These are phyloP conservation scores for Barbarea vulgaris DNA, from an alignment of 345 rosid species.

Conservation along the genomic window DNA sequence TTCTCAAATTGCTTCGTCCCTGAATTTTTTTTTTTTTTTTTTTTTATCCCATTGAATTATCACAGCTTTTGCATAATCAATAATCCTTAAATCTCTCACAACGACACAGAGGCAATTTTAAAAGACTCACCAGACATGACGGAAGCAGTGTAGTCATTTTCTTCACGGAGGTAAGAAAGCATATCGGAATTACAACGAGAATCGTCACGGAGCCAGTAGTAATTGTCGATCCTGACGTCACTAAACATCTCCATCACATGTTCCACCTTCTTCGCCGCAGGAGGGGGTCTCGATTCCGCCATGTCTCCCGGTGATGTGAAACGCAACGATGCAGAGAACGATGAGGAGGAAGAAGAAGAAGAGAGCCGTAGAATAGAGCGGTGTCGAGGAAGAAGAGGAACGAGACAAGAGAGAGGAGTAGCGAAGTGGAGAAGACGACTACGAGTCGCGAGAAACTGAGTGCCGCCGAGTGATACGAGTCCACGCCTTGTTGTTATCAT, in stretches of 20 bases:
- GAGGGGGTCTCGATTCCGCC: conserved; percentile 50
- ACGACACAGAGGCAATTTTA: not conserved
- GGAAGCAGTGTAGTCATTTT: conserved; percentile 62
- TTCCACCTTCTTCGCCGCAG: conserved; percentile 78
- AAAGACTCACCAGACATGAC: conserved; percentile 59
- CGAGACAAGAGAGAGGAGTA: conserved; percentile 31
- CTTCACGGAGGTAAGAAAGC: conserved; percentile 65
- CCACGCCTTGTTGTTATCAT: conserved; percentile 25
- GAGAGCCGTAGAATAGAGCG: not conserved
- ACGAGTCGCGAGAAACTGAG: conserved; percentile 14
- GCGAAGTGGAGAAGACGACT: conserved; percentile 1
- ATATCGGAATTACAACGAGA: conserved; percentile 69
- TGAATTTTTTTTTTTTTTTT: conserved; percentile 19
- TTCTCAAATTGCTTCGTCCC: conserved; percentile 74
- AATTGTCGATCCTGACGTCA: conserved; percentile 72
- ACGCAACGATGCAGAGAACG: not conserved
- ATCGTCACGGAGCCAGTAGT: conserved; percentile 98
- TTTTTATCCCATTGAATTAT: not conserved
- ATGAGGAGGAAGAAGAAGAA: conserved; percentile 3
- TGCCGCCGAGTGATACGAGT: conserved; percentile 8
- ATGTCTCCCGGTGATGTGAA: conserved; percentile 16
- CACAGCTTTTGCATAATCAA: conserved; percentile 5
- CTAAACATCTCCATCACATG: conserved; percentile 80
- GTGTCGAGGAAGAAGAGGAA: conserved; percentile 16
- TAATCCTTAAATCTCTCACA: not conserved